phyloP scores from a whole-genome alignment of 164 flowering plant genomes.

The Vitis rotundifolia region DNA sequence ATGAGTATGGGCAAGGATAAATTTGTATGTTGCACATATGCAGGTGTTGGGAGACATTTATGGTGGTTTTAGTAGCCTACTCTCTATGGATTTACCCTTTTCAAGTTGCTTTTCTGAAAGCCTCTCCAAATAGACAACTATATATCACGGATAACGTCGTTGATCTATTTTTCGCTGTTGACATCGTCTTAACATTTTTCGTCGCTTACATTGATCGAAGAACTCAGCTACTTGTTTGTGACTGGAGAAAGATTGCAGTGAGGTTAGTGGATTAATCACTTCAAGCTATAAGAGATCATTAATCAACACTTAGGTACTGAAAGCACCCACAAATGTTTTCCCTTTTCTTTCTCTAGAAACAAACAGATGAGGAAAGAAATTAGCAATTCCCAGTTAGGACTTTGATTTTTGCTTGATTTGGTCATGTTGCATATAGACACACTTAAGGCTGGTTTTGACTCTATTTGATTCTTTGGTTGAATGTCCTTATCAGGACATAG shows the following conservation, averaged over 20 bases:
- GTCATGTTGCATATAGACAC: too few relatives aligned
- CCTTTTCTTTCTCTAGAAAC: too few relatives aligned
- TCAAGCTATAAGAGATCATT: too few relatives aligned
- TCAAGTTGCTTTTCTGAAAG: constrained; percentile 66
- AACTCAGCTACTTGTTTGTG: constrained; percentile 69
- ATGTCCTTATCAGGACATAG: neutral
- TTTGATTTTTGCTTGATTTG: too few relatives aligned
- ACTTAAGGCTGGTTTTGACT: too few relatives aligned
- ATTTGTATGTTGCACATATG: constrained; percentile 4
- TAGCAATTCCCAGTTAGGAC: too few relatives aligned
- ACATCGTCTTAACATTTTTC: constrained; percentile 75
- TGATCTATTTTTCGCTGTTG: constrained; percentile 65
- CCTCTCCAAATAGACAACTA: constrained; percentile 35
- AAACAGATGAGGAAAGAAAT: too few relatives aligned
- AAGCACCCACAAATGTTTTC: too few relatives aligned
- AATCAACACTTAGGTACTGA: too few relatives aligned
- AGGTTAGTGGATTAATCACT: constrained; percentile 41
- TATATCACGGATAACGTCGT: constrained; percentile 67
- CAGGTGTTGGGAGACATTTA: constrained; percentile 86
- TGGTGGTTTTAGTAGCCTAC: constrained; percentile 74
- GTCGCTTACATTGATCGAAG: constrained; percentile 73
- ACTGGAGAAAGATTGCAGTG: constrained; percentile 52
- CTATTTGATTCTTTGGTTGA: neutral
- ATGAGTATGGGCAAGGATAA: too few relatives aligned
- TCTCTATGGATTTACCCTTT: constrained; percentile 85